Evolutionary conservation across 2,329 filamentous ascomycete species (phyloP).

Genomic region (Diaporthe sp.): DNA sequence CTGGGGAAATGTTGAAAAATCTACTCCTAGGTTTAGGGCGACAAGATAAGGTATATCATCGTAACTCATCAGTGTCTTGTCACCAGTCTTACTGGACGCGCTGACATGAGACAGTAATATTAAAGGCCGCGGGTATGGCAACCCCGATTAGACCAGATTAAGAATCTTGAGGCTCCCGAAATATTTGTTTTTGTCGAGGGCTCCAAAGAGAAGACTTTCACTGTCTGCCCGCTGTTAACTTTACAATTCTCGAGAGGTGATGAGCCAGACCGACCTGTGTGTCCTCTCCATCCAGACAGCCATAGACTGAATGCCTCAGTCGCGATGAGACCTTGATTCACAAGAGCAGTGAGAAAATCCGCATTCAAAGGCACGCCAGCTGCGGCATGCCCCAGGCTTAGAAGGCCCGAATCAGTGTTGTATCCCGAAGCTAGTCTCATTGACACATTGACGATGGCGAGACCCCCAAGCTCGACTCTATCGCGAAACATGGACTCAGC

Average conservation of each 20-base stretch:
- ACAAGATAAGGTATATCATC: neutral
- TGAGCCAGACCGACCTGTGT: neutral
- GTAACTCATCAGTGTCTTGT: neutral
- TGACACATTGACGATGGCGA: neutral
- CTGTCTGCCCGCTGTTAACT: neutral
- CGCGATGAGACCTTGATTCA: neutral
- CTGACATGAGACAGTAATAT: neutral
- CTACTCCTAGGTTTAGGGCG: neutral
- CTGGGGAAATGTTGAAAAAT: neutral
- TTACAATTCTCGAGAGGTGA: neutral
- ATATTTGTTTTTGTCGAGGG: neutral
- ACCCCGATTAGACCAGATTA: neutral
- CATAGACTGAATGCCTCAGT: slow-evolving; percentile 1
- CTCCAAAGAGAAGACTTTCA: neutral
- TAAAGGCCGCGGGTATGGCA: neutral
- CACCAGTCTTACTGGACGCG: neutral
- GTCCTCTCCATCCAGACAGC: neutral
- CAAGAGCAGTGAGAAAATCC: neutral
- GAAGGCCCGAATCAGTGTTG: neutral
- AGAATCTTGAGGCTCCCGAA: neutral
- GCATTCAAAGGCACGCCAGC: neutral
- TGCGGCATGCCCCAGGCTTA: neutral
- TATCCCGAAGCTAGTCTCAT: neutral
- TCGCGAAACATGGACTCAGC: neutral
- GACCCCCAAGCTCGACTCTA: neutral